Percentiles rank a stretch among this genome's conserved stretches.
These are phyloP conservation scores for Ogataea dorogensis DNA, from an alignment of 805 yeast species.

Conservation along the genomic window DNA sequence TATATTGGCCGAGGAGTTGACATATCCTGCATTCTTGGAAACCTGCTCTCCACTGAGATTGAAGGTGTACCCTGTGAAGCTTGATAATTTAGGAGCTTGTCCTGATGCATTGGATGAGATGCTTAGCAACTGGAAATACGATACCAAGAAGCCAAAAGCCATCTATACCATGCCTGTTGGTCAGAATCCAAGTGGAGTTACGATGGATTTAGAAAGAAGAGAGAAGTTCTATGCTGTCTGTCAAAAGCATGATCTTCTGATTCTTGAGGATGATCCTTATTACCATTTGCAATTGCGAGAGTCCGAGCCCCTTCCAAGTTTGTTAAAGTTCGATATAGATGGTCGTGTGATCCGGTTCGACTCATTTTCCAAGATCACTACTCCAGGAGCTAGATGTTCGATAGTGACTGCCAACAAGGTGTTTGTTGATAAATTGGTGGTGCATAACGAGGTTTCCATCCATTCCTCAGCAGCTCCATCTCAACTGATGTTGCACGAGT, in stretches of 20 bases:
- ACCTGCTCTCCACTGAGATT: conserved; percentile 74
- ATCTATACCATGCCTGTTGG: conserved; percentile 76
- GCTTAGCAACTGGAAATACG: conserved; percentile 65
- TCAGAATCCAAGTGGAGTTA: conserved; percentile 82
- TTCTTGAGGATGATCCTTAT: conserved; percentile 86
- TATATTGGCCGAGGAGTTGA: conserved; percentile 77
- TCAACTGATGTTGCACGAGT: conserved; percentile 56
- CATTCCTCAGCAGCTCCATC: conserved; percentile 76
- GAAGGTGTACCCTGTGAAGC: conserved; percentile 65
- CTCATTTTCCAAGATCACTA: conserved; percentile 74
- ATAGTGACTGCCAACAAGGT: conserved; percentile 66
- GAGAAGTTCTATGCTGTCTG: conserved; percentile 56
- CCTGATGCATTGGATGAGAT: conserved; percentile 66
- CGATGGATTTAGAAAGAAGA: conserved; percentile 58
- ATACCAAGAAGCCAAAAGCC: conserved; percentile 48
- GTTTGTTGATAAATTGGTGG: conserved; percentile 50
- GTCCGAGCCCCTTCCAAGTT: conserved; percentile 57
- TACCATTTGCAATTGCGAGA: conserved; percentile 65
- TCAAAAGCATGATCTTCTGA: conserved; percentile 63
- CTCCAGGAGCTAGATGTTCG: conserved; percentile 76
- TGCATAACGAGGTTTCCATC: conserved; percentile 66
- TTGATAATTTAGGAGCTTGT: conserved; percentile 76
- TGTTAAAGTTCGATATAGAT: conserved; percentile 66
- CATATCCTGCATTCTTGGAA: conserved; percentile 84
- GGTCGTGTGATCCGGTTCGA: conserved; percentile 79